Conservation (phyloP, 2,329 filamentous ascomycete species). For the Thelonectria discophora region DNA sequence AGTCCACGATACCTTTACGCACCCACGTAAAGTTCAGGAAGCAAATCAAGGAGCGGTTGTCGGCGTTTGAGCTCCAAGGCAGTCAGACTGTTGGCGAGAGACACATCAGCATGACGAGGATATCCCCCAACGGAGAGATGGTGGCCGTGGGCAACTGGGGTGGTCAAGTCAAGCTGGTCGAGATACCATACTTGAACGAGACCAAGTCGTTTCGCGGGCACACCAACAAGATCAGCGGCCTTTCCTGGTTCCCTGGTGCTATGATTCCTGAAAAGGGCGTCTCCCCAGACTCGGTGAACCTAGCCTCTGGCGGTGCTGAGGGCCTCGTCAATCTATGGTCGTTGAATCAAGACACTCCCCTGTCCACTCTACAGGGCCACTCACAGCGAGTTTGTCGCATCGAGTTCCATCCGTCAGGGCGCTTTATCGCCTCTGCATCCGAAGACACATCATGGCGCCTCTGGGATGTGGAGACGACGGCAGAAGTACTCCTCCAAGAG, state of each 20-base stretch:
- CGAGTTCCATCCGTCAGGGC: constrained; percentile 92
- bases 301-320: constrained; percentile 91
- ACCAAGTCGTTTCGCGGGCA: constrained; percentile 83
- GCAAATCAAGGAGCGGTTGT: constrained; percentile 82
- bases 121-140: constrained; percentile 84
- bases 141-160: constrained; percentile 94
- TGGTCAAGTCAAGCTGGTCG: constrained; percentile 85
- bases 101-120: constrained; percentile 89
- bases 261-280: constrained; percentile 77
- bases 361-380: constrained; percentile 85
- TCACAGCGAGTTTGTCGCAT: constrained; percentile 87
- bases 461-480: constrained; percentile 89
- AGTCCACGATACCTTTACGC: constrained; percentile 83
- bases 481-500: constrained; percentile 88
- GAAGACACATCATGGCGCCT: constrained; percentile 97
- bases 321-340: constrained; percentile 92
- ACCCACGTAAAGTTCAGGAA: constrained; percentile 95
- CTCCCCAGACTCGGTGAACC: constrained; percentile 77
- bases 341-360: constrained; percentile 82
- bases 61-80: constrained; percentile 88
- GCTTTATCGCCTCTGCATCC: constrained; percentile 89
- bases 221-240: constrained; percentile 86
- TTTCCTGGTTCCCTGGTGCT: constrained; percentile 88
- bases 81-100: constrained; percentile 93
- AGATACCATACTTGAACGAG: constrained; percentile 82